phyloP scores from a whole-genome alignment of 2,329 filamentous ascomycete genomes.

The Monosporascus ibericus region DNA sequence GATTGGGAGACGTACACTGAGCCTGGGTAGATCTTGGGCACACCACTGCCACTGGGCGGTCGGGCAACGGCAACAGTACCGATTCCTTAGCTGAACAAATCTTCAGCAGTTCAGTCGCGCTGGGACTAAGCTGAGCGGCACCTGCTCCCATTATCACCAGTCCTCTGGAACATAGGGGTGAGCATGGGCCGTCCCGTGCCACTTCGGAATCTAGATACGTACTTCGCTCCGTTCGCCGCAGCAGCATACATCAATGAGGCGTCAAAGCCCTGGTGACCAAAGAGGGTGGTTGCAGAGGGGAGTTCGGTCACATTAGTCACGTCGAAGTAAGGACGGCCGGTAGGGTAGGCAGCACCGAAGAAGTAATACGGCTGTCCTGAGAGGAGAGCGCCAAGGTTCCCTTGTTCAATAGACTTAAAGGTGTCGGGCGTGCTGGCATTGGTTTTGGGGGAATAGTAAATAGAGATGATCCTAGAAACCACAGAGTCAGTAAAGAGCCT shows the following conservation, averaged over 20 bases:
- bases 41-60: constrained; percentile 21
- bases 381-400: constrained; percentile 44
- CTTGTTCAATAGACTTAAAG: constrained; percentile 43
- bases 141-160: constrained; percentile 27
- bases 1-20: constrained; percentile 7
- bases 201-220: not conserved
- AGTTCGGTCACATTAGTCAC: constrained; percentile 29
- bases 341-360: constrained; percentile 38
- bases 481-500: not conserved
- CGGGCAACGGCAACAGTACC: constrained; percentile 23
- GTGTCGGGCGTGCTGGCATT: constrained; percentile 49
- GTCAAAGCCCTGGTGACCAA: constrained; percentile 34
- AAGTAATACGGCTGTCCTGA: constrained; percentile 49
- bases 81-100: constrained; percentile 21
- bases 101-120: constrained; percentile 17
- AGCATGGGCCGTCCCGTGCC: no score
- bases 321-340: constrained; percentile 31
- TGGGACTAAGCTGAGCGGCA: constrained; percentile 21
- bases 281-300: constrained; percentile 40
- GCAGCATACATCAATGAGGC: constrained; percentile 24
- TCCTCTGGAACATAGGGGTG: constrained; percentile 10
- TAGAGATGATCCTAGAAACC: constrained; percentile 36
- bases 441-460: constrained; percentile 47
- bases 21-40: constrained; percentile 14
- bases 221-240: constrained; percentile 26